These are phyloP conservation scores for Cyclotella sp. DNA, from an alignment of 108 stramenopile genomes.

Conservation along the genomic window DNA sequence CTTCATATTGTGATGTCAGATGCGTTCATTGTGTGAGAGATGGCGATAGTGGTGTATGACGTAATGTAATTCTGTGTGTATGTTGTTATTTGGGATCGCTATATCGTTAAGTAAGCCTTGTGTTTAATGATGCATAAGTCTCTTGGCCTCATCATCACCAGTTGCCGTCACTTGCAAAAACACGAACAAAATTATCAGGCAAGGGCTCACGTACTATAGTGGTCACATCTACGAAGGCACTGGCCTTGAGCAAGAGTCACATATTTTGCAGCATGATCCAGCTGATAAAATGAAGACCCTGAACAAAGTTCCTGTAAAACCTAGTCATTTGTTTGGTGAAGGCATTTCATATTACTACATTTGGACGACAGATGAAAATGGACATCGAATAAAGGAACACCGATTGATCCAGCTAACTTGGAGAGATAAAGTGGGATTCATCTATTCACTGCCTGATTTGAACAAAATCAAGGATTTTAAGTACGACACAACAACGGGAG, in stretches of 20 bases:
- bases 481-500: constrained; percentile 58
- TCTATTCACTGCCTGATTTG: constrained; percentile 62
- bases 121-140: not conserved
- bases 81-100: no score
- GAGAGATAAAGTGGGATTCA: constrained; percentile 56
- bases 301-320: constrained; percentile 23
- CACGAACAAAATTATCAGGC: constrained; percentile 23
- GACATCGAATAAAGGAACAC: constrained; percentile 43
- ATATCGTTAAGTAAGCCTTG: no score
- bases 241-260: constrained; percentile 63
- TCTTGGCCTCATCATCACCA: not conserved
- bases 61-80: no score
- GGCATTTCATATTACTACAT: constrained; percentile 63
- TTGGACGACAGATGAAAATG: constrained; percentile 32
- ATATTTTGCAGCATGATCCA: constrained; percentile 60
- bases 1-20: no score
- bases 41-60: no score
- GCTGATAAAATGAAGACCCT: constrained; percentile 31
- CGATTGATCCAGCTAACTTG: constrained; percentile 79
- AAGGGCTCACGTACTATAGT: constrained; percentile 61
- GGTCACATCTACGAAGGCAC: constrained; percentile 64
- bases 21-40: no score
- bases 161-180: not conserved
- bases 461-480: constrained; percentile 33
- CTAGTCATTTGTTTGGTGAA: constrained; percentile 71